Base-by-base conservation (phyloP, 2,329 filamentous ascomycete species). In the Pseudocercospora fijiensis region DNA sequence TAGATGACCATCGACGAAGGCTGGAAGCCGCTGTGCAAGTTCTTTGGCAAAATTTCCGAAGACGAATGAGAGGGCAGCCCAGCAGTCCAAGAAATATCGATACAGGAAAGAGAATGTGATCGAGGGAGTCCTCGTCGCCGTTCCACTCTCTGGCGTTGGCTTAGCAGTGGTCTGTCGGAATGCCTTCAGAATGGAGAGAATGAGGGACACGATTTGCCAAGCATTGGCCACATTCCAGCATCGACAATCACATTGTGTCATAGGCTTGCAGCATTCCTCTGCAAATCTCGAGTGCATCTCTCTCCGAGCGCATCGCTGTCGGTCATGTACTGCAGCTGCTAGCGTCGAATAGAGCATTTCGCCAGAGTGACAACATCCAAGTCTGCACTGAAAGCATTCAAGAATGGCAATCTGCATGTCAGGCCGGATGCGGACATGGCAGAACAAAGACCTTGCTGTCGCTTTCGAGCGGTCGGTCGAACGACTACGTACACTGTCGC, bases 11-110 rank as follows among this genome's bases (percentile, higher is more conserved):
- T 67, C 2, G 57, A 60, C 2, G 28, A 63, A 18, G 63, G 63
- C 4, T 65, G 65, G 65, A 52, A 61, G 45, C 65, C 65, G 11
- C 57, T 67, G 16, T 64, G 59, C 47, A 45, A 61, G 47, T 67
- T 67, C 41, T 41, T 67, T 22, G 60, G 58, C n/a, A 58, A 63
- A 26, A 2, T 67, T 67, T 49, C 65, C 65, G 3, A 57, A 51
- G 11, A 22, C 62, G 7, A 67, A 65, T 63, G 60, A 65, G 24
- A 45, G 37, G 6, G n/a, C 18, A 3, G 52, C 20, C 18, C 58
- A 52, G n/a, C 28, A 58, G 4, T 41, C 26, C 3, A 58, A 61
- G 53, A 16, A 45, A 13, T 16, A 18, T 30, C 27, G 27, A 2
- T 45, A 52, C 30, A 51, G 47, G 27, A 52, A 9, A 28, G 33